A percentile compares a stretch with the other conserved stretches of the same genome.
These are phyloP conservation scores for Oldenlandia corymbosa DNA, from an alignment of 257 asterid species.

Conservation along the genomic window DNA sequence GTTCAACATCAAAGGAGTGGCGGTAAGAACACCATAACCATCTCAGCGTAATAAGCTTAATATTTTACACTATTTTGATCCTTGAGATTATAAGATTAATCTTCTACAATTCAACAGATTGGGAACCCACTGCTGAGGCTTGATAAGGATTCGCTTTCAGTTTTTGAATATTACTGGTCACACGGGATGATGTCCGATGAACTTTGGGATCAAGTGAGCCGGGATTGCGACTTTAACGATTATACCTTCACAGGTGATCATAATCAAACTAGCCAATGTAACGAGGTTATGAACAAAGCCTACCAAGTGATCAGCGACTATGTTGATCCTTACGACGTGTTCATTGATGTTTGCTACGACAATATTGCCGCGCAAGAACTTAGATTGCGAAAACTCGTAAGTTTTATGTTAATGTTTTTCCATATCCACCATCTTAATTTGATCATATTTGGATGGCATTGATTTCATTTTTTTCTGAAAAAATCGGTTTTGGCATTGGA, in stretches of 20 bases:
- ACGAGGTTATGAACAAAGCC: conserved; percentile 22
- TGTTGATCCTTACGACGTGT: conserved; percentile 53
- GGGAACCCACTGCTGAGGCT: conserved; percentile 79
- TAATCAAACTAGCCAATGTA: conserved; percentile 37
- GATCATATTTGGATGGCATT: too few relatives aligned
- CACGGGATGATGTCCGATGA: conserved; percentile 83
- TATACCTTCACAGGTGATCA: conserved; percentile 20
- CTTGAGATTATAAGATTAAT: neutral
- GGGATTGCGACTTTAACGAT: conserved; percentile 48
- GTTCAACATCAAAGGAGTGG: conserved; percentile 32
- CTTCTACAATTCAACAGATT: conserved; percentile 34
- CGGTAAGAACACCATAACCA: conserved; percentile 18
- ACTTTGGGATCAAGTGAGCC: conserved; percentile 29
- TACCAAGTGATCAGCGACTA: conserved; percentile 32
- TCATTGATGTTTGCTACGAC: conserved; percentile 69
- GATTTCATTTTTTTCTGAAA: too few relatives aligned
- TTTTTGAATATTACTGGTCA: conserved; percentile 64
- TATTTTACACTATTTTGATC: neutral
- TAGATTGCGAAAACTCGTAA: conserved; percentile 43
- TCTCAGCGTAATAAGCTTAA: too few relatives aligned
- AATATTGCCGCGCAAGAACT: conserved; percentile 45
- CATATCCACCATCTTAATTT: too few relatives aligned
- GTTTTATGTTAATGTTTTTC: neutral
- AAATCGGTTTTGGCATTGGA: too few relatives aligned
- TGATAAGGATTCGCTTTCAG: conserved; percentile 52